Evolutionary conservation across 1,284 basidiomycete species (phyloP), one percentile per base, ranked within the genome.

Genomic region (Cryptococcus sp.): DNA sequence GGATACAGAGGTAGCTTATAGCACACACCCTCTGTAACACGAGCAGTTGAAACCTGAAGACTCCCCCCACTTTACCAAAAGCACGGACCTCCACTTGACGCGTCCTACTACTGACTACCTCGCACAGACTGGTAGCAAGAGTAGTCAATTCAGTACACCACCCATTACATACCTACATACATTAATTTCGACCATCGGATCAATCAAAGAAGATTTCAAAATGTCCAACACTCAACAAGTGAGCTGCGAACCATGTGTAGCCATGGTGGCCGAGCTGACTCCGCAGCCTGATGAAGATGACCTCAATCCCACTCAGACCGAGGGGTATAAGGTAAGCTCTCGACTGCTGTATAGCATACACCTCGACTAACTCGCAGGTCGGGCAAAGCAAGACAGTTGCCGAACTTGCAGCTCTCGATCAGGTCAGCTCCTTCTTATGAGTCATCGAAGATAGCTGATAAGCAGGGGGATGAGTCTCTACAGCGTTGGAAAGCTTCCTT

Each of bases 401-500:
- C 18, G 80, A 81, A 64, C 78, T 80, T 50, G 74, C 78, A 16
- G 71, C 73, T 48, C 71, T 76, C 13, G 70, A 76, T 60, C 62
- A 73, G 63, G 70, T 68, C 25, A 16, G 64, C 55, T 14, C 19
- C 32, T 4, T 31, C 13, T n/a, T n/a, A n/a, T n/a, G n/a, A n/a
- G 28, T 34, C 32, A 39, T 45, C 19, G 7, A 47, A 36, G 36
- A n/a, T 13, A 16, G 23, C 31, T 50, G 46, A 54, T 11, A 11
- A 16, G 18, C 53, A 77, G 62, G 76, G 80, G 49, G 80, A 82
- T 62, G 80, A 81, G 63, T 79, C 77, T 45, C 72, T 82, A 9
- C 77, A 78, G 48, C 74, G 78, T 50, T 82, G 80, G 80, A 82
- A 82, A 63, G 77, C 77, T 2, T 78, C 76, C 34, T 70, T 82